Conservation (phyloP, 768 basidiomycete species). For the Gyrodon lividus region DNA sequence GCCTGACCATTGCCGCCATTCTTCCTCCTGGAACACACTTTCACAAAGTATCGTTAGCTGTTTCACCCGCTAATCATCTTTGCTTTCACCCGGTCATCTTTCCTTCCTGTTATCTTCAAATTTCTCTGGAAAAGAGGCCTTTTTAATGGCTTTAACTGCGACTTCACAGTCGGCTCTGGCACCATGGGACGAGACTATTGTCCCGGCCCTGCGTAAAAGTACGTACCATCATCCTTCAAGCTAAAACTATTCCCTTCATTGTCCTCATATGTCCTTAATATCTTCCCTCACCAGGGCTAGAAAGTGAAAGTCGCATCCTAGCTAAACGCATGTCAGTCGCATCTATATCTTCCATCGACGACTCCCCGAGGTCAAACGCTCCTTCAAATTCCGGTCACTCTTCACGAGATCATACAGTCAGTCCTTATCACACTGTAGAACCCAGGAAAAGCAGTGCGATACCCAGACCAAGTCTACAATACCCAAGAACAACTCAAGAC, state of each 20-base stretch:
- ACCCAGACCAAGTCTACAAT: slow-evolving; percentile 45
- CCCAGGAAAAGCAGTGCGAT: slow-evolving; percentile 43
- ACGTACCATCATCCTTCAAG: slow-evolving; percentile 28
- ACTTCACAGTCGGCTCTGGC: slow-evolving; percentile 40
- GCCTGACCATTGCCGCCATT: no score
- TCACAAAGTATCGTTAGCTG: not conserved
- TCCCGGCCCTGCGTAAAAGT: slow-evolving; percentile 80
- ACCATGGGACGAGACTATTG: slow-evolving; percentile 81
- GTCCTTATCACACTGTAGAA: slow-evolving; percentile 26
- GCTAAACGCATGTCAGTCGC: slow-evolving; percentile 74
- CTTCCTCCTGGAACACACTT: no score
- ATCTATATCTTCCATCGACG: slow-evolving; percentile 59
- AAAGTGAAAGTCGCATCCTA: slow-evolving; percentile 77
- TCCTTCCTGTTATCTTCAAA: slow-evolving; percentile 11
- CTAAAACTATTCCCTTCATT: not conserved
- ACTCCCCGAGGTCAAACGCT: slow-evolving; percentile 27
- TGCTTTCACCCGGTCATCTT: not conserved
- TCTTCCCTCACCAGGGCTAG: slow-evolving; percentile 53
- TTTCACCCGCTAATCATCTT: slow-evolving; percentile 1
- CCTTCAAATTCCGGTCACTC: slow-evolving; percentile 19
- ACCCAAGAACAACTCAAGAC: slow-evolving; percentile 32
- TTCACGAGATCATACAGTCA: slow-evolving; percentile 18
- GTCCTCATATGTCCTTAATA: not conserved
- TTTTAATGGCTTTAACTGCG: slow-evolving; percentile 43
- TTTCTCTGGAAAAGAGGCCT: slow-evolving; percentile 2